Conservation (phyloP, 495 filamentous ascomycete genomes). For the Annulohypoxylon nitens region DNA sequence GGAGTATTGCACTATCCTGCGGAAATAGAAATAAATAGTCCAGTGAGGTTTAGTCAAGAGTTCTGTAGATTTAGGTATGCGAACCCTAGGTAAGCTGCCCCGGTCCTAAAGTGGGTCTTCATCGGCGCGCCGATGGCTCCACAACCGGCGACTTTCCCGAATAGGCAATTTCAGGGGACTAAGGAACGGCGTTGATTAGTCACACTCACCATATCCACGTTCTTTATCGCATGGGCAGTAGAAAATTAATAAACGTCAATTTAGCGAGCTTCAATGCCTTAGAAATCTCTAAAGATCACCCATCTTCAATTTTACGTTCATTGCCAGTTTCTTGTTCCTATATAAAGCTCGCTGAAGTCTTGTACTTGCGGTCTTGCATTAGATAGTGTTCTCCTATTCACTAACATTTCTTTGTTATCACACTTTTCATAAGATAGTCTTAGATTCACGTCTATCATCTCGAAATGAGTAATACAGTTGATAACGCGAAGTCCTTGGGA, state of each 20-base stretch:
- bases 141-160: constrained; percentile 21
- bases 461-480: not conserved
- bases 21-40: too few species aligned
- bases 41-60: too few species aligned
- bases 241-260: not conserved
- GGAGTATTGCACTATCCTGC: too few species aligned
- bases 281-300: too few species aligned
- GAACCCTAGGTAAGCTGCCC: not conserved
- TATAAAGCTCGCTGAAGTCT: too few species aligned
- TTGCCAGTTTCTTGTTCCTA: too few species aligned
- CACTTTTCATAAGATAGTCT: not conserved
- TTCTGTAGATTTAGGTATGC: not conserved
- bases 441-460: not conserved
- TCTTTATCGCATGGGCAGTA: too few species aligned
- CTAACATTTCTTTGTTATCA: not conserved
- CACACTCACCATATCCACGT: not conserved
- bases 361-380: too few species aligned
- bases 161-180: not conserved
- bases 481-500: not conserved
- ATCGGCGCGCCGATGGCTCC: not conserved
- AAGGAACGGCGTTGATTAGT: not conserved
- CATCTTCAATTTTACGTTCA: too few species aligned
- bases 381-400: too few species aligned
- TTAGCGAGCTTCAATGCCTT: too few species aligned
- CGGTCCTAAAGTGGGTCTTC: not conserved